phyloP scores from a whole-genome alignment of 1,284 basidiomycete species.

The Pyrrhoderma lamaoense region DNA sequence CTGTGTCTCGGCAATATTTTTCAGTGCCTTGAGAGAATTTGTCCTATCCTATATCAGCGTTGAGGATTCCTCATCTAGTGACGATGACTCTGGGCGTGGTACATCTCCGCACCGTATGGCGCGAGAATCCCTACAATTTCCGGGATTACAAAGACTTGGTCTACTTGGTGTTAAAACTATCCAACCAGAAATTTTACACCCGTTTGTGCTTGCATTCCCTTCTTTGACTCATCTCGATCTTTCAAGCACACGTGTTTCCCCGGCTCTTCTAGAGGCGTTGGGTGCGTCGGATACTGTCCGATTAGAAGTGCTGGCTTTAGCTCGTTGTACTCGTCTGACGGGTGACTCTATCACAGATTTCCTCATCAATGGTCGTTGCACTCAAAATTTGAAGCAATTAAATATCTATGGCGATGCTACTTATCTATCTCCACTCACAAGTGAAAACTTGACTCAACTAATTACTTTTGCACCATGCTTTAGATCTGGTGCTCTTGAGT shows the following conservation, averaged over 20 bases:
- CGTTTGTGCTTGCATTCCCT: conserved; percentile 82
- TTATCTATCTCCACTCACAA: conserved; percentile 73
- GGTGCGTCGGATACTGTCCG: conserved; percentile 56
- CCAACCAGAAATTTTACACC: conserved; percentile 62
- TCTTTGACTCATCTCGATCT: conserved; percentile 87
- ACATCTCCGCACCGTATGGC: conserved; percentile 29
- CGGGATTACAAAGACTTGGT: conserved; percentile 76
- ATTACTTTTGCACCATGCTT: conserved; percentile 79
- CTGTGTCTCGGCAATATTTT: conserved; percentile 86
- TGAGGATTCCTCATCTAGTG: conserved; percentile 35
- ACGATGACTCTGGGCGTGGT: conserved; percentile 31
- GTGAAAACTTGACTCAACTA: conserved; percentile 63
- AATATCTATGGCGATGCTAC: conserved; percentile 87
- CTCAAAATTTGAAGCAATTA: conserved; percentile 64
- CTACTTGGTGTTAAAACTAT: conserved; percentile 80
- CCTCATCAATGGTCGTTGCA: conserved; percentile 63
- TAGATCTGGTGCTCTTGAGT: conserved; percentile 66
- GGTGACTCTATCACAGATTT: conserved; percentile 75
- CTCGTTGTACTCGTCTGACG: conserved; percentile 79
- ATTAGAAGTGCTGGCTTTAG: conserved; percentile 79
- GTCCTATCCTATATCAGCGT: conserved; percentile 60
- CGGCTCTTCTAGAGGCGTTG: conserved; percentile 68
- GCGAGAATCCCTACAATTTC: conserved; percentile 56
- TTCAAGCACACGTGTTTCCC: conserved; percentile 76
- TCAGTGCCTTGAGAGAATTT: conserved; percentile 77